A percentile compares a stretch with the other conserved stretches of the same genome.
phyloP scores from a whole-genome alignment of 2,329 filamentous ascomycete genomes.

The Penicillium brasilianum region DNA sequence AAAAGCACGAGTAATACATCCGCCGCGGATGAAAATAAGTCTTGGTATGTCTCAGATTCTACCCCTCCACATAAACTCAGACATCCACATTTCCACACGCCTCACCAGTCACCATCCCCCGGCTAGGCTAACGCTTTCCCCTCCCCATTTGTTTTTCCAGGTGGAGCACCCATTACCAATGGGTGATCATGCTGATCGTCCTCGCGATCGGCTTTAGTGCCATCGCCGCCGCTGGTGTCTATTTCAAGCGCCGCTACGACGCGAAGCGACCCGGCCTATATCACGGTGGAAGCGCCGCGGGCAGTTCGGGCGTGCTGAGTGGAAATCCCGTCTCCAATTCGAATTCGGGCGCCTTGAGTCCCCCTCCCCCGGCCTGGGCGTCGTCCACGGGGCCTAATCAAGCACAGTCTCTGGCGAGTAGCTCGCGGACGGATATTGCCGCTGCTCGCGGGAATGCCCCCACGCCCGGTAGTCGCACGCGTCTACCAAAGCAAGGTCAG shows the following conservation, averaged over 20 bases:
- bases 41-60: slow-evolving; percentile 33
- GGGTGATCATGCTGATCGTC: slow-evolving; percentile 81
- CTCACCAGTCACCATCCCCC: not conserved
- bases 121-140: not conserved
- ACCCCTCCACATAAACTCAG: not conserved
- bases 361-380: slow-evolving; percentile 24
- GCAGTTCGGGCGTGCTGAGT: slow-evolving; percentile 30
- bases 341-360: slow-evolving; percentile 23
- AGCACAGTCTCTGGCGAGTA: slow-evolving; percentile 31
- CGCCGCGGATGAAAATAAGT: slow-evolving; percentile 19
- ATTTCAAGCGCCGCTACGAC: slow-evolving; percentile 75
- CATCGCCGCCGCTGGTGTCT: slow-evolving; percentile 70
- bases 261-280: slow-evolving; percentile 57
- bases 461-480: slow-evolving; percentile 23
- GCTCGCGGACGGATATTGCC: slow-evolving; percentile 35
- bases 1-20: slow-evolving; percentile 9
- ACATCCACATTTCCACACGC: not conserved
- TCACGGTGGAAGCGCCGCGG: slow-evolving; percentile 31
- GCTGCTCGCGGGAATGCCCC: slow-evolving; percentile 19
- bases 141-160: slow-evolving; percentile 19
- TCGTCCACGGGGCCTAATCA: slow-evolving; percentile 20
- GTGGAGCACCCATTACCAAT: slow-evolving; percentile 69
- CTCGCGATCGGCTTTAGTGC: slow-evolving; percentile 70
- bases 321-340: slow-evolving; percentile 19
- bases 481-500: slow-evolving; percentile 30